phyloP scores from a whole-genome alignment of 805 yeast genomes.

The Suhomyces prunicola region DNA sequence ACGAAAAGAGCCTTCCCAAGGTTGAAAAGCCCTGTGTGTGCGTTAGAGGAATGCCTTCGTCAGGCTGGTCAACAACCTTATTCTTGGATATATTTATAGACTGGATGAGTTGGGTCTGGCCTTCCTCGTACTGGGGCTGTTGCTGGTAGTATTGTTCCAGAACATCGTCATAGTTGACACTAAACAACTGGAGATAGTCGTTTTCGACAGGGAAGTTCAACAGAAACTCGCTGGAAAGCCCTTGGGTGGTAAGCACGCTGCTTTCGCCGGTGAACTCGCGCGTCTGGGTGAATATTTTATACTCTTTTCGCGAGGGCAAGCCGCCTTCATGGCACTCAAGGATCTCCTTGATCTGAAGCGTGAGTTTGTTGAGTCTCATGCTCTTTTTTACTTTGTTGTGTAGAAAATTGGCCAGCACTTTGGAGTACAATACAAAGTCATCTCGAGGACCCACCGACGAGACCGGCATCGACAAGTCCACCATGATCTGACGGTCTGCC shows the following conservation, averaged over 20 bases:
- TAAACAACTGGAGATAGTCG: constrained; percentile 30
- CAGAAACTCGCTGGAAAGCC: constrained; percentile 20
- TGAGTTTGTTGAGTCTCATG: constrained; percentile 42
- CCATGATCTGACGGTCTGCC: constrained; percentile 46
- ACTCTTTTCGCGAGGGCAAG: constrained; percentile 46
- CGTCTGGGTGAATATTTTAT: constrained; percentile 33
- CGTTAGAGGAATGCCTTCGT: constrained; percentile 40
- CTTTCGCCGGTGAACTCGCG: constrained; percentile 21
- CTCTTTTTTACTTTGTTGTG: constrained; percentile 27
- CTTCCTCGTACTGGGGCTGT: constrained; percentile 1
- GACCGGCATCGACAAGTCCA: constrained; percentile 46
- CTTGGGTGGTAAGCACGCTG: constrained; percentile 23
- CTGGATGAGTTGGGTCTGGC: constrained; percentile 9
- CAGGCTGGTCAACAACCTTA: constrained; percentile 23
- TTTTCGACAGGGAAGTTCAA: constrained; percentile 33
- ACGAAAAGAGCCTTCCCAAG: constrained; percentile 47
- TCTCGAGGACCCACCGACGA: constrained; percentile 62
- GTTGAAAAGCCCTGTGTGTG: constrained; percentile 52
- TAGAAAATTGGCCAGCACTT: constrained; percentile 39
- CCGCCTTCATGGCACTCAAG: constrained; percentile 54
- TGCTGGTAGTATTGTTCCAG: neutral
- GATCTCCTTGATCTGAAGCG: constrained; percentile 50
- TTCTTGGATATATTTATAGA: constrained; percentile 20
- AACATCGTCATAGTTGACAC: neutral
- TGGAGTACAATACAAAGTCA: constrained; percentile 35